Evolutionary conservation across 2,329 filamentous ascomycete species (phyloP), one percentile per base, ranked within the genome.

Genomic region (Celoporthe dispersa): DNA sequence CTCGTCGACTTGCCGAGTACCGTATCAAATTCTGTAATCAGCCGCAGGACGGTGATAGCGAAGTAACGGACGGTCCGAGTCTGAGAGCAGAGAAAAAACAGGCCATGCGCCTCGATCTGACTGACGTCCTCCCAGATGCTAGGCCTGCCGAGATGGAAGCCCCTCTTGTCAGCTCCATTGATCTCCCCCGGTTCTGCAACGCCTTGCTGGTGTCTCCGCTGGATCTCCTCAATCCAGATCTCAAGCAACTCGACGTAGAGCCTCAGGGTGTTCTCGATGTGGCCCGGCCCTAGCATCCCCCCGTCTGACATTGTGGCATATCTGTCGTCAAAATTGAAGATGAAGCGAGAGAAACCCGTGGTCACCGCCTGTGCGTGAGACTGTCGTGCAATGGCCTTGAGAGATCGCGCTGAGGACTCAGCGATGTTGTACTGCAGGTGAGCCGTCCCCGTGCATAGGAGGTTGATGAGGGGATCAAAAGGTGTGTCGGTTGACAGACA

Each of bases 291-390:
- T 33, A 99, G 89, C 91, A 99, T 96, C 2, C 96, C 96, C 41
- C 97, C 96, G 77, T 99, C 96, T 12, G 94, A 97, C 90, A 98
- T 98, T 41, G 96, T 98, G 0, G 95, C 94, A 79, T 99, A 99
- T 33, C 94, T 90, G 74, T 97, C 94, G 79, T 99, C 97, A 78
- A 98, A 99, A 75, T 96, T 97, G 83, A 99, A 99, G 67, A 99
- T 99, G 80, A 98, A 99, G 35, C 94, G 88, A 51, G 96, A 93
- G 80, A 99, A 99, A 0, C 96, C 95, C 80, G 97, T 97, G 0
- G 94, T 97, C 3, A 99, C 96, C 79, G 96, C 93, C 75, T 99
- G 94, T 0, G 96, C 94, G 80, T 97, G 92, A 9, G 92, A 93
- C 77, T 99, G 96, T 41, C 93, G 88, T 14, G 97, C 96, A 75